phyloP scores from a whole-genome alignment of 192 early-diverging fungal genomes.

The Umbelopsis sp. region DNA sequence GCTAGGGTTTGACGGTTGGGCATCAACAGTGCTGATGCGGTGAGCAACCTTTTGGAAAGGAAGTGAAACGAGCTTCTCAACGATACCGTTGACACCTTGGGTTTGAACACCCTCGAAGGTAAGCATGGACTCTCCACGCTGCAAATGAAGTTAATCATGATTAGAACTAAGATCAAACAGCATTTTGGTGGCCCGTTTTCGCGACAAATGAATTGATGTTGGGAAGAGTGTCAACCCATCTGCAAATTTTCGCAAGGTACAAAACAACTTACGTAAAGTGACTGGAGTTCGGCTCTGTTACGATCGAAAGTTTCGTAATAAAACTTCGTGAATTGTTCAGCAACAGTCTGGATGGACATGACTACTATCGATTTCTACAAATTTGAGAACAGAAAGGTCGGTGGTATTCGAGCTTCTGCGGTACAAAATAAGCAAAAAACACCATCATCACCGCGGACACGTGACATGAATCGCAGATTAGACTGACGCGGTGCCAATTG shows the following conservation, averaged over 20 bases:
- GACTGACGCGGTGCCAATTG: no score
- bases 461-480: no score
- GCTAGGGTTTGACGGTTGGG: slow-evolving; percentile 71
- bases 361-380: neutral
- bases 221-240: neutral
- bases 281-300: slow-evolving; percentile 60
- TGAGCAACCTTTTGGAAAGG: slow-evolving; percentile 80
- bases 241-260: neutral
- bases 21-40: slow-evolving; percentile 76
- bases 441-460: no score
- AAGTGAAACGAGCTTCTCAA: slow-evolving; percentile 74
- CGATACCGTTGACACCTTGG: slow-evolving; percentile 62
- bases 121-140: slow-evolving; percentile 84
- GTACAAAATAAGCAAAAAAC: no score
- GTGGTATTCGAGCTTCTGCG: no score
- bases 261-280: slow-evolving; percentile 76
- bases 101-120: slow-evolving; percentile 79
- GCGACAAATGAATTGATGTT: neutral
- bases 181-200: neutral
- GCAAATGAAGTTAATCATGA: slow-evolving; percentile 18
- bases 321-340: slow-evolving; percentile 75
- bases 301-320: slow-evolving; percentile 90
- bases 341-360: slow-evolving; percentile 39
- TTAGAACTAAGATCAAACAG: neutral
- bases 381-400: neutral